Base-by-base conservation (phyloP, 2,329 filamentous ascomycete genomes). In the Emergomyces pasteurianus region DNA sequence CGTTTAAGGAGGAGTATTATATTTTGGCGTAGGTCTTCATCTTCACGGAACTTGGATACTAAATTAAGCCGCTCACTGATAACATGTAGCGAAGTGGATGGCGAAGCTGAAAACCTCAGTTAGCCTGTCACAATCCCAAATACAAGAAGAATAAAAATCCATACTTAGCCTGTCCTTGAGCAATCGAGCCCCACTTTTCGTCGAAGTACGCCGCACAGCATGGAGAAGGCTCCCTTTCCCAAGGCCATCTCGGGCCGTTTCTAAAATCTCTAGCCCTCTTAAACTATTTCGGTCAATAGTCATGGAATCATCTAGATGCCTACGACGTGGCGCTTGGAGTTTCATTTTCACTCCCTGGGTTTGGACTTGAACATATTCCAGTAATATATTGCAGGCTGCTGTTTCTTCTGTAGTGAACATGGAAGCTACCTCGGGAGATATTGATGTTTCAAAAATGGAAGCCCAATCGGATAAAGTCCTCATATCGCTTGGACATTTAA, bases 231-330 rank as follows among this genome's bases (percentile, higher is more conserved):
- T 96, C 5, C 94, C 94, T 65, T 87, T 86, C 46, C 88, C 87
- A 23, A 81, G 75, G 2, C 88, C 86, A 67, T 97, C 92, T 56
- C 88, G 83, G 58, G 95, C 85, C 0, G 94, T 97, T 70, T 86
- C 85, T 65, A 90, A 86, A 65, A 99, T 89, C 73, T 99, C 94
- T 4, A 99, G 80, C 0, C 92, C 90, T 62, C 89, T 83, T 75
- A 99, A 81, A 65, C 88, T 96, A 69, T 92, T 95, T 70, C 88
- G 92, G 76, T 99, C 94, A 66, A 99, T 95, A 58, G 78, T 82
- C 89, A 99, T 94, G 64, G 88, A 85, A 63, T 95, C 84, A 69
- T 89, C 80, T 58, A 83, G 81, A 65, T 88, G 84, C 66, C 90
- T 83, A 62, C 89, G 86, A 42, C 86, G 77, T 1, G 94, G 94